phyloP scores from a whole-genome alignment of 768 basidiomycete species.

The Royoungia palumana region DNA sequence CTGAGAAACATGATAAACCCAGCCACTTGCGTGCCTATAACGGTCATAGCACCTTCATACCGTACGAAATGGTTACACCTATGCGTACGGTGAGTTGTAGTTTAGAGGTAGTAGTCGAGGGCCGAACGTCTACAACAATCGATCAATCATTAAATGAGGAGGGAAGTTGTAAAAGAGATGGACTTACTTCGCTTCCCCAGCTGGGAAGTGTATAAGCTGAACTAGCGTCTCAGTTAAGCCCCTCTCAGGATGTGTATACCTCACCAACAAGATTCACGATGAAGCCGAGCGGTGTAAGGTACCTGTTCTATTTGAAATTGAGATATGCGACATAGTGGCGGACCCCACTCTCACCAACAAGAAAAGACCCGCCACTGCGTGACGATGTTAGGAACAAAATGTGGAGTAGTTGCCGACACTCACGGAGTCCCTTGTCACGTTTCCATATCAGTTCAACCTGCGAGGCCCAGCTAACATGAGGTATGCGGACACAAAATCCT shows the following conservation, averaged over 20 bases:
- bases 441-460: slow-evolving; percentile 40
- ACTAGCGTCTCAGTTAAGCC: neutral
- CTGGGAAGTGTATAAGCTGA: slow-evolving; percentile 15
- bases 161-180: neutral
- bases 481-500: neutral
- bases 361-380: slow-evolving; percentile 36
- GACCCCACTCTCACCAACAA: slow-evolving; percentile 27
- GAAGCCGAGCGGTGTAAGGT: slow-evolving; percentile 61
- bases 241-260: neutral
- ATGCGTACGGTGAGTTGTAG: neutral
- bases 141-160: neutral
- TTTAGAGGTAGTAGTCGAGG: neutral
- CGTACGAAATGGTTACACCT: slow-evolving; percentile 48
- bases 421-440: slow-evolving; percentile 33
- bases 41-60: slow-evolving; percentile 48
- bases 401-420: slow-evolving; percentile 6
- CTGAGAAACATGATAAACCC: slow-evolving; percentile 46
- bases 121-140: slow-evolving; percentile 11
- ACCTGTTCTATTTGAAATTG: slow-evolving; percentile 49
- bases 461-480: neutral
- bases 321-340: neutral
- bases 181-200: slow-evolving; percentile 14
- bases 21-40: slow-evolving; percentile 37
- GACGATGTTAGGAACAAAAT: neutral
- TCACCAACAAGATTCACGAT: slow-evolving; percentile 48